phyloP scores from a whole-genome alignment of 768 basidiomycete species.

The Boletus pseudopeckii region DNA sequence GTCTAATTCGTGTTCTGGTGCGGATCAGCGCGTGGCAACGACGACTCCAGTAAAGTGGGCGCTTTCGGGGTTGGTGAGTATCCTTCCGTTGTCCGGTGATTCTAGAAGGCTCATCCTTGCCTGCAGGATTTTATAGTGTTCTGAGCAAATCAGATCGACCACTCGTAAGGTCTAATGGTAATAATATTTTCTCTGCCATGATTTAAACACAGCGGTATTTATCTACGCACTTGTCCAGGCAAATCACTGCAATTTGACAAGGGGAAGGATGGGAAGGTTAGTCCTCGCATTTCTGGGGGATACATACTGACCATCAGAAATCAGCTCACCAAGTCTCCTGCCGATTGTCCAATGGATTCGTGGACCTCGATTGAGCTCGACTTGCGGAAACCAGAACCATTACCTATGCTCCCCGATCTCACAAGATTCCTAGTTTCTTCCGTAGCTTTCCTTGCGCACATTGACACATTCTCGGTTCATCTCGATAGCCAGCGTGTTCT shows the following conservation, averaged over 20 bases:
- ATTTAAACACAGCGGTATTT: background rate
- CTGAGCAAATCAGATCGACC: constrained; percentile 17
- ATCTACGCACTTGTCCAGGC: background rate
- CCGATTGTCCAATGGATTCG: background rate
- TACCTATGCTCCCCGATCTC: constrained; percentile 5
- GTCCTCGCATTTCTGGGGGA: background rate
- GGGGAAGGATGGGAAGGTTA: constrained; percentile 8
- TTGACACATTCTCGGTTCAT: constrained; percentile 3
- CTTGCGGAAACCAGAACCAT: background rate
- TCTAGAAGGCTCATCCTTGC: background rate
- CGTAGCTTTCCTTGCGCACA: constrained; percentile 2
- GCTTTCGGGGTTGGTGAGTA: constrained; percentile 18
- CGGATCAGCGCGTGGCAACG: constrained; percentile 12
- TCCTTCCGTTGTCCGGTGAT: background rate
- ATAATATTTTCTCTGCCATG: background rate
- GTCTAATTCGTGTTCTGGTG: background rate
- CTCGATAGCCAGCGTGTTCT: background rate
- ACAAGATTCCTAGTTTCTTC: constrained; percentile 14
- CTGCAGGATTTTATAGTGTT: constrained; percentile 16
- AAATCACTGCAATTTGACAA: constrained; percentile 12
- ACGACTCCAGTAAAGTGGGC: constrained; percentile 11
- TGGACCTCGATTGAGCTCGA: constrained; percentile 12
- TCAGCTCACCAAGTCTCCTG: constrained; percentile 2
- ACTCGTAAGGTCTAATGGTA: constrained; percentile 12
- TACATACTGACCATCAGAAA: background rate